Evolutionary conservation across 805 yeast genomes (phyloP).

Genomic region (Lipomyces japonicus): DNA sequence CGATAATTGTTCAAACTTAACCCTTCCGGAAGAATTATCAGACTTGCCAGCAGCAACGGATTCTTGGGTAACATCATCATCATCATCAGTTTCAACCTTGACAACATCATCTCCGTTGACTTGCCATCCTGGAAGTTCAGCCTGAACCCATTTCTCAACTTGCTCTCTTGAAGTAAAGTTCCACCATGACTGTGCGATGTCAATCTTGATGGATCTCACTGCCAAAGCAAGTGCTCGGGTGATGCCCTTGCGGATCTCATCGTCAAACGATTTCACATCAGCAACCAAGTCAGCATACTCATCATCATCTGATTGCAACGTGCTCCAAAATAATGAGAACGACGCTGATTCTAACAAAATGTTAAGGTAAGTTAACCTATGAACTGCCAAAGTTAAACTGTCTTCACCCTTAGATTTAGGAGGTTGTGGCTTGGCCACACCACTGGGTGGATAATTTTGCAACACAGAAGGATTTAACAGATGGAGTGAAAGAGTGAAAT

Average conservation of each 20-base stretch:
- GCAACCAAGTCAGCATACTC: slow-evolving; percentile 37
- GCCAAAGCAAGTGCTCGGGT: slow-evolving; percentile 34
- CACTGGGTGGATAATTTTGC: slow-evolving; percentile 1
- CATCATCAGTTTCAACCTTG: slow-evolving; percentile 33
- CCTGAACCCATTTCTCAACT: slow-evolving; percentile 33
- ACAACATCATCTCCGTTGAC: slow-evolving; percentile 31
- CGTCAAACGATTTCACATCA: slow-evolving; percentile 38
- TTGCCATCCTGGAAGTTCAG: slow-evolving; percentile 32
- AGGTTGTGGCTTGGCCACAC: slow-evolving; percentile 14
- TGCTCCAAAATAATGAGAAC: slow-evolving; percentile 38
- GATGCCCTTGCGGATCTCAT: slow-evolving; percentile 35
- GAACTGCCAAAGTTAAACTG: slow-evolving; percentile 16
- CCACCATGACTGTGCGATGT: slow-evolving; percentile 35
- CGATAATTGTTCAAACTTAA: slow-evolving; percentile 35
- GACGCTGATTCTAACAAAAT: slow-evolving; percentile 34
- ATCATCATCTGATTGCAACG: slow-evolving; percentile 34
- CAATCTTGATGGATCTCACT: slow-evolving; percentile 32
- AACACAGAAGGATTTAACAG: slow-evolving; percentile 44
- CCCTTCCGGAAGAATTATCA: slow-evolving; percentile 12
- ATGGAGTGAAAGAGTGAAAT: slow-evolving; percentile 46
- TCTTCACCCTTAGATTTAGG: slow-evolving; percentile 20
- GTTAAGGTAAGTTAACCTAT: slow-evolving; percentile 34
- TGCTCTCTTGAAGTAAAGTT: slow-evolving; percentile 31
- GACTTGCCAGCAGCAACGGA: slow-evolving; percentile 30
- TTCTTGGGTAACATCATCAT: slow-evolving; percentile 32